Evolutionary conservation across 495 filamentous ascomycete species (phyloP).

Genomic region (Coniosporium apollinis): DNA sequence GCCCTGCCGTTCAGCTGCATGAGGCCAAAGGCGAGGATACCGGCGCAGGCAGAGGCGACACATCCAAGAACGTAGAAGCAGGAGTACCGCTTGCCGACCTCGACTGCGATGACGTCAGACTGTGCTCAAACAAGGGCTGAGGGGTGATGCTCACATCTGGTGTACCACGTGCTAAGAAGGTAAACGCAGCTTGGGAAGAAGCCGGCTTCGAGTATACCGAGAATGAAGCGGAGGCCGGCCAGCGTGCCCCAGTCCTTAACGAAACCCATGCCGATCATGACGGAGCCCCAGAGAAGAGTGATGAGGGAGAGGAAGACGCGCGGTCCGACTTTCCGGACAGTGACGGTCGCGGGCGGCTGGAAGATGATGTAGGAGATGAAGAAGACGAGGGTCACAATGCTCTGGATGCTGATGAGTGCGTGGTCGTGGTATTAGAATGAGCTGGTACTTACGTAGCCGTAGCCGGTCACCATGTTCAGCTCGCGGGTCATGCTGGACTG

Average conservation of each 20-base stretch:
- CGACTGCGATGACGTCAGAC: slow-evolving; percentile 23
- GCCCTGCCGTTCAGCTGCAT: slow-evolving; percentile 9
- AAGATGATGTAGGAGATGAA: slow-evolving; percentile 49
- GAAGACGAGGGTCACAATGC: slow-evolving; percentile 44
- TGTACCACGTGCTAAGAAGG: slow-evolving; percentile 47
- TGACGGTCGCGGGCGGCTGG: slow-evolving; percentile 41
- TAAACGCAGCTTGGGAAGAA: slow-evolving; percentile 36
- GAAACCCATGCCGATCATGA: slow-evolving; percentile 38
- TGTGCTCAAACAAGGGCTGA: neutral
- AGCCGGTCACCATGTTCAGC: slow-evolving; percentile 23
- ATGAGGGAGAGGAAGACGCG: slow-evolving; percentile 37
- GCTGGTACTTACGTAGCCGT: slow-evolving; percentile 5
- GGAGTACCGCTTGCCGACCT: slow-evolving; percentile 46
- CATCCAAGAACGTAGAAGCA: slow-evolving; percentile 19
- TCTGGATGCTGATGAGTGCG: slow-evolving; percentile 19
- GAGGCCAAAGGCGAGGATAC: slow-evolving; percentile 15
- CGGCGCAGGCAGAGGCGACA: slow-evolving; percentile 12
- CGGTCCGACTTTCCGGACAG: slow-evolving; percentile 45
- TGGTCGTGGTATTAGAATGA: no score
- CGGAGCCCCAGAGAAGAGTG: slow-evolving; percentile 32
- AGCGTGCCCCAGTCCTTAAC: slow-evolving; percentile 32
- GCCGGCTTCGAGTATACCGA: slow-evolving; percentile 49
- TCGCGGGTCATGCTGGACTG: slow-evolving; percentile 32
- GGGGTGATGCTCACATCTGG: slow-evolving; percentile 26
- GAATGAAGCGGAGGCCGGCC: slow-evolving; percentile 36